Conservation (phyloP, 2,329 filamentous ascomycete genomes). For the Mycosphaerella sp. region DNA sequence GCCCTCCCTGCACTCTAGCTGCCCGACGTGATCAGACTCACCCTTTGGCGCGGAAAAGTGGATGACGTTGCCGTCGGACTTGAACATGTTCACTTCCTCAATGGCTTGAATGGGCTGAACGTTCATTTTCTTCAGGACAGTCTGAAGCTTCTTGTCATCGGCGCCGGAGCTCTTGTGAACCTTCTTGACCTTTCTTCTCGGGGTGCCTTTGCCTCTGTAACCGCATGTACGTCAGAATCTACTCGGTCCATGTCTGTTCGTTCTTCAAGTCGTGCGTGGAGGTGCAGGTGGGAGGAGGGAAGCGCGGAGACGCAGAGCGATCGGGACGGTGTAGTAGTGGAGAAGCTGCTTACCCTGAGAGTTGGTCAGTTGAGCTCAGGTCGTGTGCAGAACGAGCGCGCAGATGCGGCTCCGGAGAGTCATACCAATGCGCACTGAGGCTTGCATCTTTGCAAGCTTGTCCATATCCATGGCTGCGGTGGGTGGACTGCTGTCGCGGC, state of each 20-base stretch:
- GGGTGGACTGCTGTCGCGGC: slow-evolving; percentile 6
- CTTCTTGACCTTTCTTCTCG: slow-evolving; percentile 97
- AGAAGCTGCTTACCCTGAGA: slow-evolving; percentile 30
- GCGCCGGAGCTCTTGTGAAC: slow-evolving; percentile 84
- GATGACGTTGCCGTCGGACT: slow-evolving; percentile 99
- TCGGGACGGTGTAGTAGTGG: not conserved
- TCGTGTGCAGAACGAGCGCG: not conserved
- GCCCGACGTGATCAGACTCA: slow-evolving; percentile 43
- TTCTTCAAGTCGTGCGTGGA: not conserved
- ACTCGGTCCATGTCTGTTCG: not conserved
- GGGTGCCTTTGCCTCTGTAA: slow-evolving; percentile 88
- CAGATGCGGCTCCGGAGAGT: not conserved
- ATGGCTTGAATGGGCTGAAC: slow-evolving; percentile 99
- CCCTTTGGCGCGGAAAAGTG: slow-evolving; percentile 98
- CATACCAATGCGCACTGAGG: slow-evolving; percentile 65
- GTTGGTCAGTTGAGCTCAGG: slow-evolving; percentile 22
- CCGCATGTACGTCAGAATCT: slow-evolving; percentile 21
- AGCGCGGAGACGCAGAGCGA: slow-evolving; percentile 2
- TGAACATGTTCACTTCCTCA: slow-evolving; percentile 99
- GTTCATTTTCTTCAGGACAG: slow-evolving; percentile 97
- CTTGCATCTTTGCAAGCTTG: slow-evolving; percentile 61
- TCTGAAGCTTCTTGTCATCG: slow-evolving; percentile 99
- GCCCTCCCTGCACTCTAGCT: not conserved
- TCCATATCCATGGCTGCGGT: slow-evolving; percentile 53
- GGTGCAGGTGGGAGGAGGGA: not conserved